A percentile compares a stretch with the other conserved stretches of the same genome.
These are phyloP conservation scores for Umbelopsis vinacea DNA, from an alignment of 192 early-diverging fungal genomes.

Conservation along the genomic window DNA sequence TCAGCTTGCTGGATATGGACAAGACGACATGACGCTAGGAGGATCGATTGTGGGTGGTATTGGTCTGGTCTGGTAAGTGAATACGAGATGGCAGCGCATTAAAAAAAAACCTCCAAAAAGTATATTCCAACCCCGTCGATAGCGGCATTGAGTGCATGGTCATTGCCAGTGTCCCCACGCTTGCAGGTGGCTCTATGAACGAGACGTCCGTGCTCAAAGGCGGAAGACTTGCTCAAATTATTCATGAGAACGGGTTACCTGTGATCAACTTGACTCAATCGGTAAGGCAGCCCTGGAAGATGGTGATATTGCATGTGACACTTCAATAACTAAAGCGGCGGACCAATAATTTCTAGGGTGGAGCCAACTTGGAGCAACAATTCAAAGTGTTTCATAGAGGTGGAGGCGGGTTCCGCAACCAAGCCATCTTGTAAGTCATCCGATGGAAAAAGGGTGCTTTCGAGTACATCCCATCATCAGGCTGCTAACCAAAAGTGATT, in stretches of 20 bases:
- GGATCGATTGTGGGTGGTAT: constrained; percentile 69
- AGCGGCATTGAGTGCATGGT: constrained; percentile 62
- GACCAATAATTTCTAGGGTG: constrained; percentile 45
- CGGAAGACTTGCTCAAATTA: constrained; percentile 58
- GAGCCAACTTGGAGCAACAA: constrained; percentile 70
- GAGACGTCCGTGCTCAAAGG: constrained; percentile 58
- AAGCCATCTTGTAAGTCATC: constrained; percentile 49
- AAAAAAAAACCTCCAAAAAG: no score
- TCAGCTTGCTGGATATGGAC: constrained; percentile 63
- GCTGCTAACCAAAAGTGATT: no score
- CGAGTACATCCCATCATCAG: no score
- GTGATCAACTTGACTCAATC: constrained; percentile 62
- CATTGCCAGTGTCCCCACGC: constrained; percentile 61
- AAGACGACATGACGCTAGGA: constrained; percentile 68
- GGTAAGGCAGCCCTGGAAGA: constrained; percentile 32
- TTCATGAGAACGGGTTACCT: constrained; percentile 62
- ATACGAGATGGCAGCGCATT: neutral
- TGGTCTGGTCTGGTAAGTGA: constrained; percentile 61
- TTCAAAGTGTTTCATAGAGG: constrained; percentile 68
- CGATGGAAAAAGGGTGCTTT: no score
- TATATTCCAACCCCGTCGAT: neutral
- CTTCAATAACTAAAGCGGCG: no score
- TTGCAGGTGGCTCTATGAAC: constrained; percentile 66
- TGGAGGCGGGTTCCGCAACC: constrained; percentile 63
- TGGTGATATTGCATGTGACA: neutral